phyloP scores from a whole-genome alignment of 2,329 filamentous ascomycete species.

The Ceratocystis harringtonii region DNA sequence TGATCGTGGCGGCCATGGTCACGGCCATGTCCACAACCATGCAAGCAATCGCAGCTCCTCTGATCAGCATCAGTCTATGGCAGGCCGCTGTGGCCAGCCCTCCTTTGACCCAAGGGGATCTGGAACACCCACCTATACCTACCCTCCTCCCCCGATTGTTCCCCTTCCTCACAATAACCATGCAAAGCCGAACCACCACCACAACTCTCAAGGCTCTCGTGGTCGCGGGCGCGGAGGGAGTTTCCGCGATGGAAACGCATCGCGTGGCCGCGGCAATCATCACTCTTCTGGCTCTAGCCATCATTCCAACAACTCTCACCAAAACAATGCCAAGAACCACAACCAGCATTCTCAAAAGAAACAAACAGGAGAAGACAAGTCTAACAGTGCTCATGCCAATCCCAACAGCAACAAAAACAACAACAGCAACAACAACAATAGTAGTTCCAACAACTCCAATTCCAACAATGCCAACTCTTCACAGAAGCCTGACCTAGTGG shows the following conservation, averaged over 20 bases:
- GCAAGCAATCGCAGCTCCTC: slow-evolving; percentile 2
- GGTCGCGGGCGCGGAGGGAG: slow-evolving; percentile 27
- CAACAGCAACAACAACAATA: slow-evolving; percentile 25
- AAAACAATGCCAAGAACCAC: slow-evolving; percentile 21
- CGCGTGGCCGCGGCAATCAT: slow-evolving; percentile 31
- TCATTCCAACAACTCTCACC: slow-evolving; percentile 25
- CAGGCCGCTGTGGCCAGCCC: slow-evolving; percentile 12
- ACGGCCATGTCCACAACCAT: not conserved
- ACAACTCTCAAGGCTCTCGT: slow-evolving; percentile 19
- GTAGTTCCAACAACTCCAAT: slow-evolving; percentile 19
- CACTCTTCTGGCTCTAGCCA: slow-evolving; percentile 32
- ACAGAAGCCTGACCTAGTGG: slow-evolving; percentile 27
- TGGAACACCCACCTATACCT: slow-evolving; percentile 25
- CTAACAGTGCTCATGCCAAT: slow-evolving; percentile 11
- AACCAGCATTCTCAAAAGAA: slow-evolving; percentile 18
- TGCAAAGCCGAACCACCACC: slow-evolving; percentile 22
- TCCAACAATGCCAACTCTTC: slow-evolving; percentile 18
- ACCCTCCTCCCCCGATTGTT: slow-evolving; percentile 27
- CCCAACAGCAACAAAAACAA: slow-evolving; percentile 23
- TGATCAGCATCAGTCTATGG: slow-evolving; percentile 15
- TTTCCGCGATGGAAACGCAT: slow-evolving; percentile 25
- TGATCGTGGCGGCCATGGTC: slow-evolving; percentile 29
- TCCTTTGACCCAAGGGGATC: slow-evolving; percentile 12
- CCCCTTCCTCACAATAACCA: slow-evolving; percentile 18
- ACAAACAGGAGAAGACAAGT: slow-evolving; percentile 6